These are phyloP conservation scores for Moricandia arvensis DNA, from an alignment of 345 rosid genomes.

Conservation along the genomic window DNA sequence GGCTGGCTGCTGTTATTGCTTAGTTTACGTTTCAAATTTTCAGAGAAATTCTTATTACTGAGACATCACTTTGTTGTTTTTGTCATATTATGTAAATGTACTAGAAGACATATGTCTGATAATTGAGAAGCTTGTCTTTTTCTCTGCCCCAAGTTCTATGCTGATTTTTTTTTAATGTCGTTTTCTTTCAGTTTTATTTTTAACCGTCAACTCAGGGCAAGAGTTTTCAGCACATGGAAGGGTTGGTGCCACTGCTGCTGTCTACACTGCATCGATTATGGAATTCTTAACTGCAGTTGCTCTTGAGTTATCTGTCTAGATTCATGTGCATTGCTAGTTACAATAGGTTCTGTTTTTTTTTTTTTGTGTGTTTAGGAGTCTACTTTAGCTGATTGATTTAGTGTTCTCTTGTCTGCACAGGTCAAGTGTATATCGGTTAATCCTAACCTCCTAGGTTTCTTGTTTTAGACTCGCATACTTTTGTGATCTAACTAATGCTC, in stretches of 20 bases:
- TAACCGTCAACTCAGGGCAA: background rate
- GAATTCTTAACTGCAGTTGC: background rate
- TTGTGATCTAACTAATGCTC: background rate
- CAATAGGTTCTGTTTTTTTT: background rate
- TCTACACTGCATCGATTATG: background rate
- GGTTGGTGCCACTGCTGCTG: background rate
- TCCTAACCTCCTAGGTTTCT: background rate
- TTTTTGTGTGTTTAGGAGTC: conserved; percentile 5
- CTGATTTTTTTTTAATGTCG: background rate
- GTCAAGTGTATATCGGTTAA: background rate
- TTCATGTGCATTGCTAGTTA: background rate
- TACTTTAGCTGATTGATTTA: background rate
- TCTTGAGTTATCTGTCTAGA: no score
- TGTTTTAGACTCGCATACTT: background rate
- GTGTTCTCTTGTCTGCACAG: background rate
- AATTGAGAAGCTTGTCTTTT: background rate
- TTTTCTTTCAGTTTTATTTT: background rate
- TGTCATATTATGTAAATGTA: background rate
- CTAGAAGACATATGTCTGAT: background rate
- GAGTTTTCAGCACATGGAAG: background rate
- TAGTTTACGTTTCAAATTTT: background rate
- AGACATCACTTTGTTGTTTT: background rate
- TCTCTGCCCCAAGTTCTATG: background rate
- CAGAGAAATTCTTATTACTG: background rate
- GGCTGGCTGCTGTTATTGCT: background rate